Base-by-base conservation (phyloP, 345 rosid genomes). In the Clausena lansium region DNA sequence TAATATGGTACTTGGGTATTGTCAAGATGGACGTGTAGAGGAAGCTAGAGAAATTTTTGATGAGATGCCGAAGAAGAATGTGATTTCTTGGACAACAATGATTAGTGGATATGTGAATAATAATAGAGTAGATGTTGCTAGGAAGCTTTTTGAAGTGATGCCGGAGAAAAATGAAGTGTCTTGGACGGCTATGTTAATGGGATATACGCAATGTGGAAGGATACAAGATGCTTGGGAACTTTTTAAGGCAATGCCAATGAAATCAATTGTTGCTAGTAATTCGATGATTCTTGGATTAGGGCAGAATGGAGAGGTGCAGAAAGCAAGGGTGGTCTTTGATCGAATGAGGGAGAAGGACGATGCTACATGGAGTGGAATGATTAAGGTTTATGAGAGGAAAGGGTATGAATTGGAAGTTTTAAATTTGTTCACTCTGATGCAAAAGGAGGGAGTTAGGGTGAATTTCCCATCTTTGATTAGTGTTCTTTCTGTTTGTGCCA, bases 61-160 rank as follows among this genome's bases (percentile, higher is more conserved):
- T 79, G 89, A 86, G 84, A 92, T 94, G 94, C 80, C 84, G 0
- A 80, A 77, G 25, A 83, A 88, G 81, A 94, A 94, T 82, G 91
- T 92, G 69, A 59, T 91, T 85, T 86, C 96, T 78, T 92, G 97
- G 97, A 94, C 95, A 9, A 66, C 87, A 7, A 89, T 94, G 93
- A 84, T 92, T 73, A 87, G 89, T 8, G 96, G 98, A 20, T 92
- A 91, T 64, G 82, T 82, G 35, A 90, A 88, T 81, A 90, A 89
- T 77, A 75, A 83, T n/a, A 84, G 78, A 2, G 96, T 92, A 50
- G 93, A 94, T 85, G 64, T 89, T 78, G 97, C 91, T 67, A 86
- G 97, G 85, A 92, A 94, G 88, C 87, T 94, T 63, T 92, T 94
- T 76, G 97, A 91, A 81, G 96, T 92, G 71, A 91, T 91, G 93